Conservation (phyloP, 179 eudicot species). For the Beta macrorhiza region DNA sequence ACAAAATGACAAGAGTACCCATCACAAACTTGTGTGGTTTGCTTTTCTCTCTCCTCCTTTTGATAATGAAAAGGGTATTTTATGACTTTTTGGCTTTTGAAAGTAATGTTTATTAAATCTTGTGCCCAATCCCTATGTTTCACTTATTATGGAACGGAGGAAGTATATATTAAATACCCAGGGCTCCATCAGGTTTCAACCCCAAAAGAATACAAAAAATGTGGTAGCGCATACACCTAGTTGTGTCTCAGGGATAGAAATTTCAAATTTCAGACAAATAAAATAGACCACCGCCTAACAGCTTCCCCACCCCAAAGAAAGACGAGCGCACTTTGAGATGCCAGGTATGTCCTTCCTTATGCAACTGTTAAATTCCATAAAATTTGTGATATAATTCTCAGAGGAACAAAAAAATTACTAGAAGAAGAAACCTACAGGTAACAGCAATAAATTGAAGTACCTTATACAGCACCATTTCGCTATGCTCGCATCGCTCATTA, state of each 20-base stretch:
- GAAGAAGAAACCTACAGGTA: not conserved
- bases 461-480: conserved; percentile 97
- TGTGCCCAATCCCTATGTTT: too few relatives aligned
- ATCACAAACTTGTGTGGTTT: too few relatives aligned
- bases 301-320: not conserved
- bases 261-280: not conserved
- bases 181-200: too few relatives aligned
- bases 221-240: not conserved
- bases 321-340: not conserved
- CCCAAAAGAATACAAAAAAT: not conserved
- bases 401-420: not conserved
- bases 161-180: not conserved
- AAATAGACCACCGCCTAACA: not conserved
- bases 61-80: too few relatives aligned
- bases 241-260: not conserved
- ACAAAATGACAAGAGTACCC: too few relatives aligned
- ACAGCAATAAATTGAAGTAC: conserved; percentile 33
- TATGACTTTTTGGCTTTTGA: too few relatives aligned
- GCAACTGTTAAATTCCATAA: not conserved
- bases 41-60: too few relatives aligned
- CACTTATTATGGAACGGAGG: too few relatives aligned
- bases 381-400: not conserved
- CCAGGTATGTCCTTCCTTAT: not conserved
- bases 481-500: conserved; percentile 90
- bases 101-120: too few relatives aligned